Conservation (phyloP, 495 filamentous ascomycete genomes). For the Aspergillus baeticus region DNA sequence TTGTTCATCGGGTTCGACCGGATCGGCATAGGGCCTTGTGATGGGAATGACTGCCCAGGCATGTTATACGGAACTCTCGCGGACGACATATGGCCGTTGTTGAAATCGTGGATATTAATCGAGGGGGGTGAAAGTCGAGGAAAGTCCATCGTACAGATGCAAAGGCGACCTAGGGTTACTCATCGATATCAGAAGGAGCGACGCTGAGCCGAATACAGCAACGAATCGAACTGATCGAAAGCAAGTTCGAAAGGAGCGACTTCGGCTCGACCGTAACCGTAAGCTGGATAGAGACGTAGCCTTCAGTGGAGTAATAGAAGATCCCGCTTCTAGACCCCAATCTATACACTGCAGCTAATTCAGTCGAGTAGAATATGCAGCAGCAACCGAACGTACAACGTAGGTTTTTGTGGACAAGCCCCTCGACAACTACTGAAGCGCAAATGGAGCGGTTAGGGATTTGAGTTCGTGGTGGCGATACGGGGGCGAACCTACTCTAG, state of each 20-base stretch:
- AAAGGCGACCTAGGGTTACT: slow-evolving; percentile 13
- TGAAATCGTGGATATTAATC: slow-evolving; percentile 54
- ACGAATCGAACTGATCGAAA: background rate
- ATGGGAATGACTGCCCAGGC: slow-evolving; percentile 35
- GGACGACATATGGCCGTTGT: slow-evolving; percentile 27
- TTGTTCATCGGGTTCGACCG: slow-evolving; percentile 43
- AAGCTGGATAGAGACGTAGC: slow-evolving; percentile 4
- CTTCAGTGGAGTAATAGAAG: slow-evolving; percentile 13
- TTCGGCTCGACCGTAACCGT: background rate
- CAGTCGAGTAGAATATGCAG: background rate
- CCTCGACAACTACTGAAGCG: background rate
- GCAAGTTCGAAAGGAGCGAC: slow-evolving; percentile 1
- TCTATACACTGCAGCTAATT: background rate
- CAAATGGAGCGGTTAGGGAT: background rate
- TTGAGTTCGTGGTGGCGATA: slow-evolving; percentile 1
- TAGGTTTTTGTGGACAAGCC: background rate
- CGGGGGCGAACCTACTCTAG: background rate
- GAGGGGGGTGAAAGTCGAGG: slow-evolving; percentile 52
- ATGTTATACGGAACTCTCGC: slow-evolving; percentile 25
- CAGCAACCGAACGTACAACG: background rate
- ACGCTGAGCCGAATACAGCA: background rate
- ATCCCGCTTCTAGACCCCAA: slow-evolving; percentile 19
- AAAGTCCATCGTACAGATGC: slow-evolving; percentile 54
- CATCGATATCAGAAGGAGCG: slow-evolving; percentile 14
- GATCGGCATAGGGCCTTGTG: slow-evolving; percentile 57